Evolutionary conservation across 1,284 basidiomycete species (phyloP).

Genomic region (Pseudozyma pruni): DNA sequence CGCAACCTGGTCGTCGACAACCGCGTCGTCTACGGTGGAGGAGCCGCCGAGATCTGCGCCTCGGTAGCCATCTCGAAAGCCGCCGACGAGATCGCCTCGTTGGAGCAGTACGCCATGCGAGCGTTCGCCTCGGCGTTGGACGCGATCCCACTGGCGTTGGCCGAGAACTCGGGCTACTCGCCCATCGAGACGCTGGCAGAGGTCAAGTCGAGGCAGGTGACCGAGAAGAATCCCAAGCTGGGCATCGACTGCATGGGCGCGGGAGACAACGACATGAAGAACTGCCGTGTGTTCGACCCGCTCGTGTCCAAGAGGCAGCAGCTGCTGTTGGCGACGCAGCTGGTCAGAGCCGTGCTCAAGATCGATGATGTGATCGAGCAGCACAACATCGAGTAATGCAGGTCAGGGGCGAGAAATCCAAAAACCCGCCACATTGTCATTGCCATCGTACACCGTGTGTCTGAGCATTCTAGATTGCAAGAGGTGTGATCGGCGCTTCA

Average conservation of each 20-base stretch:
- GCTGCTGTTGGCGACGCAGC: conserved; percentile 95
- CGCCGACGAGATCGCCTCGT: conserved; percentile 92
- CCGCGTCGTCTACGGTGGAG: conserved; percentile 96
- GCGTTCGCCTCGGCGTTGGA: conserved; percentile 95
- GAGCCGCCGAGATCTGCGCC: conserved; percentile 95
- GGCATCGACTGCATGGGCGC: conserved; percentile 92
- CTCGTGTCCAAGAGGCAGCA: conserved; percentile 97
- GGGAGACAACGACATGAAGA: conserved; percentile 86
- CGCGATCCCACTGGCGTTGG: conserved; percentile 89
- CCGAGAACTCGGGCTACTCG: conserved; percentile 95
- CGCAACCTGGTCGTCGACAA: conserved; percentile 95
- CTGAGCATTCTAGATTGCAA: too few species aligned
- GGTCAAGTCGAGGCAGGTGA: conserved; percentile 92
- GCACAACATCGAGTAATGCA: conserved; percentile 53
- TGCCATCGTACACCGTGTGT: too few species aligned
- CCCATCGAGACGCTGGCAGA: conserved; percentile 96
- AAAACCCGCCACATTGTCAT: too few species aligned
- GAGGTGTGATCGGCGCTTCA: too few species aligned
- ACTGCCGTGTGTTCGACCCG: conserved; percentile 96
- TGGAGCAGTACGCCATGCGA: conserved; percentile 99
- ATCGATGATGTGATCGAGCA: conserved; percentile 68
- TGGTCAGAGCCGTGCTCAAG: conserved; percentile 70
- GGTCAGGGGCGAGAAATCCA: background rate
- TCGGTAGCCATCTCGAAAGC: conserved; percentile 91
- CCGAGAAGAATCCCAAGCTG: conserved; percentile 82